Evolutionary conservation across 2,329 filamentous ascomycete species (phyloP), one percentile per base, ranked within the genome.

Genomic region (Aspergillus sp.): DNA sequence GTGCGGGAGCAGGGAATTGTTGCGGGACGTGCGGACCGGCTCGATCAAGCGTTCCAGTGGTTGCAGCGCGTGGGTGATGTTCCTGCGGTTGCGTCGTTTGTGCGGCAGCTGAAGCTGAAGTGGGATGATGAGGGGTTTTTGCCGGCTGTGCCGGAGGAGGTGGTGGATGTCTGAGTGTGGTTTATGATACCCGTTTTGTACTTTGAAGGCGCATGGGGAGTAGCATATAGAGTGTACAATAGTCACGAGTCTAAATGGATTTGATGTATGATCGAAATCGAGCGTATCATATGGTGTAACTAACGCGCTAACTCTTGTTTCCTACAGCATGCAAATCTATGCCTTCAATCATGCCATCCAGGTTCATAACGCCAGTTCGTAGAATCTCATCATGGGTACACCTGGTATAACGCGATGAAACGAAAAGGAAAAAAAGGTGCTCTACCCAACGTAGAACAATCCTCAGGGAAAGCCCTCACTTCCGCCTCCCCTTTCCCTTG

Each of bases 401-500:
- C 19, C 40, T 19, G 40, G 40, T 42, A 42, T 42, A 17, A 22
- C 14, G 40, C 40, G 13, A 38, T 8, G 19, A 42, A 42, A 11
- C 11, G n/a, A 42, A 6, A 30, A 30, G 10, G 26, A 22, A 19
- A n/a, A 40, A 16, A n/a, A n/a, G n/a, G n/a, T 7, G 22, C 4
- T 14, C 36, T 9, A 33, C 14, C 14, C 22, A 47, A 22, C 16
- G 16, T n/a, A 40, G 22, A 14, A 40, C 13, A 41, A 45, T 33
- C 7, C 19, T 30, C 44, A n/a, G 14, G 30, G 32, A 53, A 22
- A 30, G n/a, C 10, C 35, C 9, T 38, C 35, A 47, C 53, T 22
- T 17, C 51, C 65, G 64, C 45, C 66, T 59, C n/a, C 62, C 68
- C 53, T 68, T 71, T 26, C 65, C 65, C 54, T 69, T 67, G 26